Evolutionary conservation across 495 filamentous ascomycete species (phyloP), one percentile per base, ranked within the genome.

Genomic region (Opeltia flavorubescens): DNA sequence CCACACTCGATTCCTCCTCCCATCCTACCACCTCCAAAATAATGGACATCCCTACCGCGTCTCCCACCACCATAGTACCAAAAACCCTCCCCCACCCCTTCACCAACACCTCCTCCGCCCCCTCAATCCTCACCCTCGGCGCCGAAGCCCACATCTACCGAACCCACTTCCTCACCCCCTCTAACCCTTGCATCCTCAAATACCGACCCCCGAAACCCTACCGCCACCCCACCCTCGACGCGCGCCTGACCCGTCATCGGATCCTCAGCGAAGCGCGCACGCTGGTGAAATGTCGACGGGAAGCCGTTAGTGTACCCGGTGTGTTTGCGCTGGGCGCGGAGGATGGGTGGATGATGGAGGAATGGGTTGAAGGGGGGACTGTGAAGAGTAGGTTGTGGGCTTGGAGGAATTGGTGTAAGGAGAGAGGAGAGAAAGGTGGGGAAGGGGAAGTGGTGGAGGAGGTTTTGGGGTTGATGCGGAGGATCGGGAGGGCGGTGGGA

Each of bases 81-180:
- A n/a, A n/a, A n/a, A 62, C 72, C 46, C 81, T 84, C 51, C 85
- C 85, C 18, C 52, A 69, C 15, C 78, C 76, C 44, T 80, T 85
- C 72, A 70, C 69, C 56, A 64, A 76, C 55, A 71, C 76, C 30
- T 49, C 64, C 55, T 68, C 76, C 15, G 67, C 75, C 41, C 65
- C 71, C 50, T 61, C 66, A 13, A 68, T 91, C 56, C 73, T 95
- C 49, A 76, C 81, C 30, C 91, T 95, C 72, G 91, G 91, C 67
- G 91, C 91, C 62, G 91, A 98, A 76, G 86, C 84, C 39, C 85
- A 88, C 56, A 72, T 98, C 59, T 96, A 89, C 83, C 76, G 75
- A 55, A 89, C 89, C 7, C 78, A 74, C 53, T 88, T 84, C 67
- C 83, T 94, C 54, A 57, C 70, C 12, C 75, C 85, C 47, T 52